These are phyloP conservation scores for Entomortierella lignicola DNA, from an alignment of 192 early-diverging fungal genomes.

Conservation along the genomic window DNA sequence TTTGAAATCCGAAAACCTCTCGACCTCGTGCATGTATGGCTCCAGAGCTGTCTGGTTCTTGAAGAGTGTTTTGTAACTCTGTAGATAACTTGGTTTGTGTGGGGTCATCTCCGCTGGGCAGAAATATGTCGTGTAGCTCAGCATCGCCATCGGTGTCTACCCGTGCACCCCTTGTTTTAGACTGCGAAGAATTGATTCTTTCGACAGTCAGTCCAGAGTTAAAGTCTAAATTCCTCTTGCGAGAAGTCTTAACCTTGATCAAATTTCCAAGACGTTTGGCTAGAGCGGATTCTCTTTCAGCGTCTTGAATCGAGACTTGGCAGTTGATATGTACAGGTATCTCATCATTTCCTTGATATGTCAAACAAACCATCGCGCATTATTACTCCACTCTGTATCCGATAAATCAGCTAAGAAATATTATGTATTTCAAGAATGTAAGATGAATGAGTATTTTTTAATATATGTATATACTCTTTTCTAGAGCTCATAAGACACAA, in stretches of 20 bases:
- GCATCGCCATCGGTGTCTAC: constrained; percentile 6
- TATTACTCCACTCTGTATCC: neutral
- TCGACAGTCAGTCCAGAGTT: constrained; percentile 34
- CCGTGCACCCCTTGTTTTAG: constrained; percentile 7
- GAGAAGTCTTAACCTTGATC: neutral
- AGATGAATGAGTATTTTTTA: too few species aligned
- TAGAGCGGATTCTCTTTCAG: constrained; percentile 45
- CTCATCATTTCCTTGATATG: constrained; percentile 55
- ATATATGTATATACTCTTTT: too few species aligned
- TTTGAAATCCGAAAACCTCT: constrained; percentile 51
- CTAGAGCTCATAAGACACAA: neutral
- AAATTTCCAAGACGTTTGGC: constrained; percentile 25
- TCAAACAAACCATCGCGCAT: constrained; percentile 16
- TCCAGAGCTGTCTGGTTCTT: neutral
- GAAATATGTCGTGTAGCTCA: constrained; percentile 34
- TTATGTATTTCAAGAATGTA: neutral
- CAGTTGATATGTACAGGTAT: constrained; percentile 58
- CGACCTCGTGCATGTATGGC: constrained; percentile 29
- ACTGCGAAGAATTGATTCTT: neutral
- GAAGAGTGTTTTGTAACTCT: neutral
- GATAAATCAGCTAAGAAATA: neutral
- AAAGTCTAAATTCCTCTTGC: constrained; percentile 11
- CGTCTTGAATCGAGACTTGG: constrained; percentile 32
- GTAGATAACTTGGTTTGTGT: neutral
- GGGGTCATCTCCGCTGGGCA: constrained; percentile 2